phyloP scores from a whole-genome alignment of 1,139 yeast genomes.

The Geotrichum armillariae region DNA sequence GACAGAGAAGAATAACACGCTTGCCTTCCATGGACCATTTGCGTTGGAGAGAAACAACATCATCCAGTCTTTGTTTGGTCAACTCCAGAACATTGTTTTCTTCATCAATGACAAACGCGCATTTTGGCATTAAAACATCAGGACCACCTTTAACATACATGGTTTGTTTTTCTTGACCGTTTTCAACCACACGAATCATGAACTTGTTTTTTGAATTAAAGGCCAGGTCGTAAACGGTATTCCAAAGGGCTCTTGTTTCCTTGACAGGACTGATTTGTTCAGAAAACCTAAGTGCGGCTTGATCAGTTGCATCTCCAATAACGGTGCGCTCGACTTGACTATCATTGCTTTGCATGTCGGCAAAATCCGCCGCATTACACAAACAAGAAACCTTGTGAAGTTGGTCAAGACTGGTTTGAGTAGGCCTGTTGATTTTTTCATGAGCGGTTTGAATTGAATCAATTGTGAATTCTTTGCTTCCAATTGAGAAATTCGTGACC shows the following conservation, averaged over 20 bases:
- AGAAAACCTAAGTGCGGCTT: constrained; percentile 44
- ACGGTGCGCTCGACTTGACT: constrained; percentile 32
- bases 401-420: constrained; percentile 4
- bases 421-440: not conserved
- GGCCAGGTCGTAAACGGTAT: constrained; percentile 40
- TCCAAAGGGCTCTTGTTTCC: constrained; percentile 11
- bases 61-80: constrained; percentile 9
- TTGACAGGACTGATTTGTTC: constrained; percentile 29
- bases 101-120: constrained; percentile 32
- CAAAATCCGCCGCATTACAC: constrained; percentile 44
- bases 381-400: constrained; percentile 25
- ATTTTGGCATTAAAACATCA: constrained; percentile 44
- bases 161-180: not conserved
- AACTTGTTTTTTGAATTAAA: constrained; percentile 49
- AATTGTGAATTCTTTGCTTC: constrained; percentile 22
- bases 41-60: constrained; percentile 37
- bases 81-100: constrained; percentile 17
- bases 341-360: constrained; percentile 23
- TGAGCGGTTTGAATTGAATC: constrained; percentile 16
- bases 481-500: constrained; percentile 44
- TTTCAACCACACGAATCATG: constrained; percentile 37
- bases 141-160: constrained; percentile 51
- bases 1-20: constrained; percentile 43
- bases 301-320: constrained; percentile 50
- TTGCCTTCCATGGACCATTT: constrained; percentile 47